Percentiles rank a stretch among this genome's conserved stretches.
Conservation (phyloP, 768 basidiomycete genomes). For the Chalciporus sphaerocephalus region DNA sequence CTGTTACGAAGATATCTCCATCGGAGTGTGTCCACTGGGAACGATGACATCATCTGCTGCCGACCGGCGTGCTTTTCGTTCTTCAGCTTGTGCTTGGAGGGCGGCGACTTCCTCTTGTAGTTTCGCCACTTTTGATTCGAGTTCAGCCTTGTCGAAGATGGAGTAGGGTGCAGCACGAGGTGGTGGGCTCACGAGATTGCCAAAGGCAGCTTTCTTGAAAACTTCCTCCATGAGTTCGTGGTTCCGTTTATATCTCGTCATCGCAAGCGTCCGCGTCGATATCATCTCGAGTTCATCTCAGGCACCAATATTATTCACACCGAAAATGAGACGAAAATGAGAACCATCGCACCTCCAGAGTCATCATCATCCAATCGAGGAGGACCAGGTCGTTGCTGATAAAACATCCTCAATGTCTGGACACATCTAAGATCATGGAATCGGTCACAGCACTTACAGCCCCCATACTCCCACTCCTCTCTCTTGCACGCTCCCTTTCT, state of each 20-base stretch:
- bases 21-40: conserved; percentile 28
- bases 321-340: not conserved
- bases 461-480: conserved; percentile 40
- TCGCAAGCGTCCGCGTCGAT: conserved; percentile 66
- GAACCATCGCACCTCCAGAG: conserved; percentile 48
- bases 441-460: conserved; percentile 31
- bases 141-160: conserved; percentile 53
- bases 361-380: conserved; percentile 53
- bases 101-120: conserved; percentile 55
- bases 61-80: conserved; percentile 35
- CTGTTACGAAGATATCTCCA: conserved; percentile 25
- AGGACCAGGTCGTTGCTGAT: conserved; percentile 30
- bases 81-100: conserved; percentile 47
- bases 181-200: conserved; percentile 42
- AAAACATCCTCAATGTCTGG: not conserved
- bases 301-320: not conserved
- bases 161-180: conserved; percentile 51
- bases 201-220: conserved; percentile 68
- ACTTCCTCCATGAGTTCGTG: conserved; percentile 84
- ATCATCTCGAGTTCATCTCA: conserved; percentile 68
- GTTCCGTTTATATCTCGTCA: conserved; percentile 72
- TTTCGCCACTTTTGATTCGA: conserved; percentile 53
- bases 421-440: not conserved
- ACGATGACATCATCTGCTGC: conserved; percentile 29
- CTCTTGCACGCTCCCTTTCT: conserved; percentile 54